Evolutionary conservation across 2,329 filamentous ascomycete genomes (phyloP).

Genomic region (Rugonectria rugulosa): DNA sequence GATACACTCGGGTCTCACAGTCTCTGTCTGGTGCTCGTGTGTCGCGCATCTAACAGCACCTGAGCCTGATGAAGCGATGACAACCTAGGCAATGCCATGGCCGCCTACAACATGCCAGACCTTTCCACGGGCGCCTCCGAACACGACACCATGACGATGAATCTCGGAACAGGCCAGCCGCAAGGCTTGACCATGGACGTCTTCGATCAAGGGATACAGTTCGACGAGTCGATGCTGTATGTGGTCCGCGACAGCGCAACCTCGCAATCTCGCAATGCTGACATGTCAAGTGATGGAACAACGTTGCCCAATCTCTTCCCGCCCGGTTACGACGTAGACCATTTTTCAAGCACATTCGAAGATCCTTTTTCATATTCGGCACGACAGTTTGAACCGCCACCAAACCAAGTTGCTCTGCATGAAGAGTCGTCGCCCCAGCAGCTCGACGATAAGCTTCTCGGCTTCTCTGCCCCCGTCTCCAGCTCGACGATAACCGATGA

Average conservation of each 20-base stretch:
- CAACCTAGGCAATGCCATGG: constrained; percentile 59
- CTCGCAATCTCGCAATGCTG: constrained; percentile 20
- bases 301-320: constrained; percentile 55
- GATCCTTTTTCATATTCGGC: constrained; percentile 69
- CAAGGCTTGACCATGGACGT: constrained; percentile 54
- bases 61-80: constrained; percentile 41
- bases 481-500: constrained; percentile 72
- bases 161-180: constrained; percentile 46
- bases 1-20: constrained; percentile 21
- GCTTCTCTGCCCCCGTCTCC: constrained; percentile 71
- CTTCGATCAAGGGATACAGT: constrained; percentile 61
- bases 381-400: constrained; percentile 55
- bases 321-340: constrained; percentile 67
- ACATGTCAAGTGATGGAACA: constrained; percentile 43
- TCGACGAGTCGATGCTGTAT: constrained; percentile 66
- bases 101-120: constrained; percentile 64
- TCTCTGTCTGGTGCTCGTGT: constrained; percentile 15
- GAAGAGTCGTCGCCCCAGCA: constrained; percentile 62
- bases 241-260: constrained; percentile 20
- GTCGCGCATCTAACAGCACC: constrained; percentile 28
- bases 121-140: constrained; percentile 54
- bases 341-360: constrained; percentile 68
- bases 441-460: constrained; percentile 75
- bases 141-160: constrained; percentile 57
- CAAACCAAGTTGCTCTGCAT: constrained; percentile 52